Conservation (phyloP, 2,329 filamentous ascomycete genomes). For the Colletotrichum sublineola region DNA sequence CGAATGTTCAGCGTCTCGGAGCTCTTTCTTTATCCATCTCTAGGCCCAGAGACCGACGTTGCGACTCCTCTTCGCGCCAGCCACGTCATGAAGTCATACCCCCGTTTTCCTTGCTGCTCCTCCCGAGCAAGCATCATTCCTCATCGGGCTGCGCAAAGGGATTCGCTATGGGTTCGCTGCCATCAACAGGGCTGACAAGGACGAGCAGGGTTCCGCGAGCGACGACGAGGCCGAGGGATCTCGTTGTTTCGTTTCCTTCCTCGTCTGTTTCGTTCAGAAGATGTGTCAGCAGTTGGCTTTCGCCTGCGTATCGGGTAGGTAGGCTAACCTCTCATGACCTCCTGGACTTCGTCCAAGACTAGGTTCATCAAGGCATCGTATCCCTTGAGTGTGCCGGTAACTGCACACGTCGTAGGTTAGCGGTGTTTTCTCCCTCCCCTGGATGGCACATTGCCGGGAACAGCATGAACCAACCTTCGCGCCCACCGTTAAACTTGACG, state of each 20-base stretch:
- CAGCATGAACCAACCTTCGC: conserved; percentile 75
- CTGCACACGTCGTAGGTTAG: conserved; percentile 59
- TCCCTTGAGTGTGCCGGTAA: conserved; percentile 90
- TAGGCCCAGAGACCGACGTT: not conserved
- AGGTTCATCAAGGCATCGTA: conserved; percentile 99
- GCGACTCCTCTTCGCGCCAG: not conserved
- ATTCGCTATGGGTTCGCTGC: conserved; percentile 95
- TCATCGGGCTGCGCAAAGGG: conserved; percentile 86
- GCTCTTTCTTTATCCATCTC: not conserved
- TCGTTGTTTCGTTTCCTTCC: conserved; percentile 86
- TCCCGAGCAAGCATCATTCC: conserved; percentile 55
- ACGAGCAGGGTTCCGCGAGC: conserved; percentile 93
- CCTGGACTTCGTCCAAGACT: conserved; percentile 93
- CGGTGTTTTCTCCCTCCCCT: not conserved
- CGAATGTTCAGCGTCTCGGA: not conserved
- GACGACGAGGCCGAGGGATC: conserved; percentile 87
- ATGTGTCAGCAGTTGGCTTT: not conserved
- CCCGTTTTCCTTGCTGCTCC: not conserved
- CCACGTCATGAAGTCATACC: not conserved
- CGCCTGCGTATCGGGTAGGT: not conserved
- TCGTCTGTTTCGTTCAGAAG: conserved; percentile 73
- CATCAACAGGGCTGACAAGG: conserved; percentile 91
- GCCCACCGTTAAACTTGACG: conserved; percentile 96
- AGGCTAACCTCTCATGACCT: conserved; percentile 83
- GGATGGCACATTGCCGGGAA: not conserved